A percentile compares a stretch with the other conserved stretches of the same genome.
These are phyloP conservation scores for Pogostemon cablin DNA, from an alignment of 257 asterid genomes.

Conservation along the genomic window DNA sequence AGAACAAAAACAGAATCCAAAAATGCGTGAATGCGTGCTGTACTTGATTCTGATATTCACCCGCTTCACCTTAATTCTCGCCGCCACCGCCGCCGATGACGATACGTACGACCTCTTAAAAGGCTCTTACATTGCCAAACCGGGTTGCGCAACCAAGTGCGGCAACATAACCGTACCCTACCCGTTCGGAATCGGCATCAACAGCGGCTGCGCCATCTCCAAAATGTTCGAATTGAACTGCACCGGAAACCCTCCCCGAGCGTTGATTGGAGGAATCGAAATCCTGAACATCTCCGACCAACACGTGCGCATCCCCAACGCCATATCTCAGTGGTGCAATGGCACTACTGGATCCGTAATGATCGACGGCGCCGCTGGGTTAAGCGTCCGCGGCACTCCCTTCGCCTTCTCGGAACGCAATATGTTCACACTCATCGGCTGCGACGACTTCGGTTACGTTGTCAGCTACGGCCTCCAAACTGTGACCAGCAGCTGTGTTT, in stretches of 20 bases:
- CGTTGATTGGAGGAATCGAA: constrained; percentile 30
- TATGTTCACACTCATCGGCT: constrained; percentile 61
- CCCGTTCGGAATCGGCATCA: constrained; percentile 58
- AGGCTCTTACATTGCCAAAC: constrained; percentile 42
- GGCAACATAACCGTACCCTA: constrained; percentile 64
- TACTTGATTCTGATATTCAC: constrained; percentile 22
- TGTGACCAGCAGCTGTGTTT: constrained; percentile 55
- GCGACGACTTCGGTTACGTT: constrained; percentile 53
- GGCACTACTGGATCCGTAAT: constrained; percentile 31
- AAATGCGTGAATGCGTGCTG: constrained; percentile 5
- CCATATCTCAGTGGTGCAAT: constrained; percentile 53
- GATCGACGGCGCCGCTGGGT: constrained; percentile 20
- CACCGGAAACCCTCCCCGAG: constrained; percentile 37
- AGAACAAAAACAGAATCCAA: no score
- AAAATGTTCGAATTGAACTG: constrained; percentile 44
- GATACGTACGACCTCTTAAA: constrained; percentile 24
- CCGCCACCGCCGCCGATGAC: not conserved
- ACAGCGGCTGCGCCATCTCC: constrained; percentile 40
- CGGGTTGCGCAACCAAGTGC: constrained; percentile 45
- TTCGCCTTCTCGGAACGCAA: constrained; percentile 57
- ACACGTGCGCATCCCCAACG: constrained; percentile 49
- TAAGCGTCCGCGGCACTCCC: constrained; percentile 35
- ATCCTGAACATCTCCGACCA: constrained; percentile 54
- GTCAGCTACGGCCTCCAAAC: constrained; percentile 13
- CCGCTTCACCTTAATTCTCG: constrained; percentile 10